Evolutionary conservation across 2,329 filamentous ascomycete genomes (phyloP).

Genomic region (Ceratocystiopsis sp.): DNA sequence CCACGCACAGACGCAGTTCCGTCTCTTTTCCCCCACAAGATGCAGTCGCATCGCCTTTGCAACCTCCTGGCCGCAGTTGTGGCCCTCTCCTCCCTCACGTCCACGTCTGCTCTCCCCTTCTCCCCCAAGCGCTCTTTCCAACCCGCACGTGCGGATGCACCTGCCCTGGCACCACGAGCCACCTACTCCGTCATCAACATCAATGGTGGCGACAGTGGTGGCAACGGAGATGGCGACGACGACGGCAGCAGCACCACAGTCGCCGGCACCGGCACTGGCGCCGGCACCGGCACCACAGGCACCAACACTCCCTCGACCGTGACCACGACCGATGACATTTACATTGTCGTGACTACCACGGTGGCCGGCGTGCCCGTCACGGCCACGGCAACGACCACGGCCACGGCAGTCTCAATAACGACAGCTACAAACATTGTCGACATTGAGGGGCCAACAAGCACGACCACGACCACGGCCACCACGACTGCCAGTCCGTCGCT

Average conservation of each 20-base stretch:
- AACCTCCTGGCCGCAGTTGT: slow-evolving; percentile 6
- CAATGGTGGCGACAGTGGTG: slow-evolving; percentile 11
- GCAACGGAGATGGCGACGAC: not conserved
- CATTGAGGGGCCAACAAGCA: not conserved
- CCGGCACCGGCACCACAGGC: slow-evolving; percentile 11
- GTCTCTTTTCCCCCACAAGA: slow-evolving; percentile 3
- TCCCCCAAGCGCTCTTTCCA: slow-evolving; percentile 2
- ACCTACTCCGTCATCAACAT: slow-evolving; percentile 23
- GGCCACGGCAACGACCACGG: slow-evolving; percentile 4
- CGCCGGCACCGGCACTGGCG: not conserved
- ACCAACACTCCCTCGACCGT: slow-evolving; percentile 13
- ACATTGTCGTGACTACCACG: not conserved
- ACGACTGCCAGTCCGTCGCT: not conserved
- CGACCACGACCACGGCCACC: not conserved
- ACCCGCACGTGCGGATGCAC: slow-evolving; percentile 2
- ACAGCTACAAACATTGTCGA: not conserved
- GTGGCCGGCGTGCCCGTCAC: slow-evolving; percentile 9
- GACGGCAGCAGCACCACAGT: not conserved
- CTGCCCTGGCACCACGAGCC: slow-evolving; percentile 15
- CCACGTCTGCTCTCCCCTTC: slow-evolving; percentile 11
- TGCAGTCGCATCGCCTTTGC: slow-evolving; percentile 8
- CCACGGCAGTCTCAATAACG: not conserved
- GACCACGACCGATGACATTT: not conserved
- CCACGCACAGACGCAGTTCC: not conserved
- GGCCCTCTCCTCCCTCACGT: slow-evolving; percentile 2